These are phyloP conservation scores for Taphrina wiesneri DNA, from an alignment of 1,139 yeast species.

Conservation along the genomic window DNA sequence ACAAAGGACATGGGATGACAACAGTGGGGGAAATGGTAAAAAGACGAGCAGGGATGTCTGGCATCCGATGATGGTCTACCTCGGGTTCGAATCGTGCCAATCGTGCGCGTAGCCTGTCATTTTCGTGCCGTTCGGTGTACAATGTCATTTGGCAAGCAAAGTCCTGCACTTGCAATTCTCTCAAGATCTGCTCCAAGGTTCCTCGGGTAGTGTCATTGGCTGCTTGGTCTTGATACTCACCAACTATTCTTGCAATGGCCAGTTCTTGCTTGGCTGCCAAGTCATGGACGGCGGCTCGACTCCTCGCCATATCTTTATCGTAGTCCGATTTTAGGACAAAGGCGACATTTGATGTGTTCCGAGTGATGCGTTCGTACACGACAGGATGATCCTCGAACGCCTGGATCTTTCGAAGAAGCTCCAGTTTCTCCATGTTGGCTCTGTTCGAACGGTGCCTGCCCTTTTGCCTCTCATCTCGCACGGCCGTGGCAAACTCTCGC, in stretches of 20 bases:
- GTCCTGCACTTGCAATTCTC: not conserved
- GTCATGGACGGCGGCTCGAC: not conserved
- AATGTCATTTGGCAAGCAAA: not conserved
- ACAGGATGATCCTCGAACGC: not conserved
- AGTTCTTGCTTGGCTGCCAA: constrained; percentile 2
- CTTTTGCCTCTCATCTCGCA: not conserved
- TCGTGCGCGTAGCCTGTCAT: not conserved
- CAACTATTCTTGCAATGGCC: not conserved
- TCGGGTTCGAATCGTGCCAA: not conserved
- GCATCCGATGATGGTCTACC: not conserved
- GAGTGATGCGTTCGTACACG: not conserved
- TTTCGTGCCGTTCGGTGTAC: not conserved
- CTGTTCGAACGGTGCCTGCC: not conserved
- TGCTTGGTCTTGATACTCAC: not conserved
- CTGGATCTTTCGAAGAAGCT: not conserved
- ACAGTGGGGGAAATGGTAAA: not conserved
- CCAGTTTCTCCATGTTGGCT: not conserved
- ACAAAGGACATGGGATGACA: not conserved
- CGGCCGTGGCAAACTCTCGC: not conserved
- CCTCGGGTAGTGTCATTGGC: not conserved
- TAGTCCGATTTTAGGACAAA: not conserved
- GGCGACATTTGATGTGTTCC: not conserved
- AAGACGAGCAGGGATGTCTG: not conserved
- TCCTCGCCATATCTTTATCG: not conserved
- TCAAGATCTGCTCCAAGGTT: not conserved